Evolutionary conservation across 2,329 filamentous ascomycete species (phyloP).

Genomic region (Aspergillus ibericus): DNA sequence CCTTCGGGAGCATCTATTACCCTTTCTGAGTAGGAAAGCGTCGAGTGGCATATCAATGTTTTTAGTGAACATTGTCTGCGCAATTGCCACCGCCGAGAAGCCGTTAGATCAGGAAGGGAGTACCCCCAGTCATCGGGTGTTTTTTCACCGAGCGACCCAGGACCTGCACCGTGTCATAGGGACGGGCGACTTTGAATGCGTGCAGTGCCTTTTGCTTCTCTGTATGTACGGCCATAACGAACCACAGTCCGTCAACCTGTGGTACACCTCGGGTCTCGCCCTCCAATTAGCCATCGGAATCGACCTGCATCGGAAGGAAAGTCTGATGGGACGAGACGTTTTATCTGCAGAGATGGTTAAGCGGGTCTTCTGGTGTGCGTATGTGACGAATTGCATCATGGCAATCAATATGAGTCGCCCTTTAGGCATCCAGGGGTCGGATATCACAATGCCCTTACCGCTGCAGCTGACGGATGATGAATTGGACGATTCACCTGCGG

Average conservation of each 20-base stretch:
- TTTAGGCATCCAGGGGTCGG: conserved; percentile 23
- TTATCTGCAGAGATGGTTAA: conserved; percentile 24
- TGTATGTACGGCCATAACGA: conserved; percentile 29
- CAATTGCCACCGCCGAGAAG: conserved; percentile 25
- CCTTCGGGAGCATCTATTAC: conserved; percentile 12
- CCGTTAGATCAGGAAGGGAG: background rate
- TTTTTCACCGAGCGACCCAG: conserved; percentile 14
- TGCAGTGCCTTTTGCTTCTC: conserved; percentile 27
- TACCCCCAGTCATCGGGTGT: background rate
- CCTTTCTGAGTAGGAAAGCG: background rate
- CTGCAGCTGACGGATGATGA: conserved; percentile 18
- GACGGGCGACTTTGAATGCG: conserved; percentile 22
- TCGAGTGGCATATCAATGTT: conserved; percentile 12
- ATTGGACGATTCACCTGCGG: background rate
- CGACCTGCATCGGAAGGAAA: conserved; percentile 22
- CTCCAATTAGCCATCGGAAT: conserved; percentile 24
- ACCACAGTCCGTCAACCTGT: conserved; percentile 27
- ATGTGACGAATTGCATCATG: conserved; percentile 27
- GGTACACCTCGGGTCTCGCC: conserved; percentile 24
- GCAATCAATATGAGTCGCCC: conserved; percentile 28
- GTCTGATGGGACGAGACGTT: conserved; percentile 9
- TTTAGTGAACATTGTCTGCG: conserved; percentile 25
- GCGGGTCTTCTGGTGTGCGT: conserved; percentile 27
- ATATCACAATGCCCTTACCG: conserved; percentile 25
- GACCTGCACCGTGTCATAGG: conserved; percentile 16